Evolutionary conservation across 441 rosid species (phyloP).

Genomic region (Hypseocharis bilobata): DNA sequence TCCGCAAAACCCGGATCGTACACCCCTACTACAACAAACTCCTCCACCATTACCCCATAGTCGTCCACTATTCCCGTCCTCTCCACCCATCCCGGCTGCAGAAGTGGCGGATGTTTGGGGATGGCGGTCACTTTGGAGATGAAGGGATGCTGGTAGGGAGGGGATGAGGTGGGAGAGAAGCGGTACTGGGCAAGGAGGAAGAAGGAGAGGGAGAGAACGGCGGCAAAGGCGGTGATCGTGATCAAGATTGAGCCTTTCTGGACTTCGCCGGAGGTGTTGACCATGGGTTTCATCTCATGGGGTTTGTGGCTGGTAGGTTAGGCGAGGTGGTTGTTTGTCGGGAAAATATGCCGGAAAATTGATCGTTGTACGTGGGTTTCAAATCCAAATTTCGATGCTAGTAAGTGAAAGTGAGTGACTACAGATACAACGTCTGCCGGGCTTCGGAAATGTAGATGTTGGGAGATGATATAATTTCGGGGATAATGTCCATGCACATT

Average conservation of each 20-base stretch:
- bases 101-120: slow-evolving; percentile 20
- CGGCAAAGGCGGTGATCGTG: slow-evolving; percentile 32
- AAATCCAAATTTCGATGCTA: too few species aligned
- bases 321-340: not conserved
- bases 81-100: slow-evolving; percentile 28
- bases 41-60: slow-evolving; percentile 39
- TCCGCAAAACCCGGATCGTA: slow-evolving; percentile 10
- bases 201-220: slow-evolving; percentile 29
- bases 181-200: slow-evolving; percentile 22
- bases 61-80: slow-evolving; percentile 46
- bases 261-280: slow-evolving; percentile 20
- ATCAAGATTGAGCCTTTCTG: slow-evolving; percentile 30
- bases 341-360: too few species aligned
- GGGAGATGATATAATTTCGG: too few species aligned
- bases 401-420: too few species aligned
- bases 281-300: slow-evolving; percentile 13
- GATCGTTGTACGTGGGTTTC: too few species aligned
- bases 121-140: slow-evolving; percentile 20
- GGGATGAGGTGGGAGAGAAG: slow-evolving; percentile 28
- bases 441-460: too few species aligned
- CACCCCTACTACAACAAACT: slow-evolving; percentile 10
- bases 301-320: too few species aligned
- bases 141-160: slow-evolving; percentile 20
- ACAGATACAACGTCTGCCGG: too few species aligned
- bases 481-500: too few species aligned